Percentiles rank a stretch among this genome's conserved stretches.
These are phyloP conservation scores for Apophysomyces elegans DNA, from an alignment of 371 early-diverging fungal species.

Conservation along the genomic window DNA sequence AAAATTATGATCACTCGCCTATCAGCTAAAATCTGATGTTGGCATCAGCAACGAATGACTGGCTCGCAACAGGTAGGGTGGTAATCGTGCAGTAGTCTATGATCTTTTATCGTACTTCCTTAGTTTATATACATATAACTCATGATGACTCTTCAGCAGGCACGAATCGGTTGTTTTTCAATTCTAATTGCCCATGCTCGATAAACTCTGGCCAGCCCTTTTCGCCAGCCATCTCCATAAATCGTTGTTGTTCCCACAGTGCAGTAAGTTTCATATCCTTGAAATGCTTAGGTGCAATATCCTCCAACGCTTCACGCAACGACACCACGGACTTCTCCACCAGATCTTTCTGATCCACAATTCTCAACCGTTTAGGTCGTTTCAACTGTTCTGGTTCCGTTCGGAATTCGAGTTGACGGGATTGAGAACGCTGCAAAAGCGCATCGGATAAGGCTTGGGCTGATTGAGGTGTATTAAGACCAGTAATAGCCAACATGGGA, in stretches of 20 bases:
- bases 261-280: conserved; percentile 37
- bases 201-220: conserved; percentile 52
- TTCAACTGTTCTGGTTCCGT: conserved; percentile 41
- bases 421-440: conserved; percentile 53
- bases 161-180: conserved; percentile 51
- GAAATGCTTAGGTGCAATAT: conserved; percentile 24
- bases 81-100: too few species aligned
- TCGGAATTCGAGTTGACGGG: conserved; percentile 40
- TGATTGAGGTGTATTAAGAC: conserved; percentile 49
- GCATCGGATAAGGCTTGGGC: conserved; percentile 65
- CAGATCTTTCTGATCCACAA: conserved; percentile 42
- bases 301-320: conserved; percentile 46
- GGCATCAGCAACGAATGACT: too few species aligned
- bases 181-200: conserved; percentile 49
- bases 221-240: conserved; percentile 45
- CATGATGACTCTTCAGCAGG: background rate
- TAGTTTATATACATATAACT: background rate
- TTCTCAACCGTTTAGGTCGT: conserved; percentile 53
- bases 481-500: conserved; percentile 60
- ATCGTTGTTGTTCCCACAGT: conserved; percentile 54
- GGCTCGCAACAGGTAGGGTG: too few species aligned
- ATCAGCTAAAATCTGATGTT: too few species aligned
- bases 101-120: background rate
- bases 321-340: conserved; percentile 44
- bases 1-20: too few species aligned